Percentiles rank a stretch among this genome's conserved stretches.
Evolutionary conservation across 306 rosid genomes (phyloP).

Genomic region (Medicago arabica): DNA sequence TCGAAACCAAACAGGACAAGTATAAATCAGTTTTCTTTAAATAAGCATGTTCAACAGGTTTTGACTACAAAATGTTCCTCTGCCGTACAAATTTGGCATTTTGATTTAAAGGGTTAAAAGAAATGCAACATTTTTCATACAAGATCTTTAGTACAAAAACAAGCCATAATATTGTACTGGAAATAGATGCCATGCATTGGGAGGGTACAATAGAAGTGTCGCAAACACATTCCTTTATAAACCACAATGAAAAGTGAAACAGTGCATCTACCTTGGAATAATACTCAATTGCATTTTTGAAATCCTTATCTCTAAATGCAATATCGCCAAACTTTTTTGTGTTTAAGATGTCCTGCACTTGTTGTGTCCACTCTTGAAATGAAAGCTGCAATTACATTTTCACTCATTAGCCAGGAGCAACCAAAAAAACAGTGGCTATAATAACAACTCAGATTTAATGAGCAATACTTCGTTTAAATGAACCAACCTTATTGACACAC

Average conservation of each 20-base stretch:
- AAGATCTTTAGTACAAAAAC: background rate
- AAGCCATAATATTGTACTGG: background rate
- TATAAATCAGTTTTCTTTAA: background rate
- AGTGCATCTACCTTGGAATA: conserved; percentile 76
- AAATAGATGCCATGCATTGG: background rate
- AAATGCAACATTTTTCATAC: background rate
- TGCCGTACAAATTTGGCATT: background rate
- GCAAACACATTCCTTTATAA: background rate
- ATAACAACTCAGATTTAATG: too few species aligned
- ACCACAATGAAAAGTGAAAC: conserved; percentile 8
- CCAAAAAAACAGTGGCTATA: background rate
- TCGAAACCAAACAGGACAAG: conserved; percentile 10
- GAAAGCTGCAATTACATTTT: conserved; percentile 70
- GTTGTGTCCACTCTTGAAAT: conserved; percentile 98
- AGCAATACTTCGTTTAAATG: too few species aligned
- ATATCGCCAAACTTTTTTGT: conserved; percentile 92
- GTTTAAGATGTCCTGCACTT: conserved; percentile 94
- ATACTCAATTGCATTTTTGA: conserved; percentile 89
- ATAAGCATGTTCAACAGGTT: background rate
- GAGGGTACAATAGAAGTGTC: background rate
- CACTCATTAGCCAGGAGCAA: conserved; percentile 16
- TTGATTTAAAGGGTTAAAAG: background rate
- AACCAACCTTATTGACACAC: too few species aligned
- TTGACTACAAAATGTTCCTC: background rate
- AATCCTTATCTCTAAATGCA: conserved; percentile 95